Evolutionary conservation across 345 rosid genomes (phyloP).

Genomic region (Microthlaspi erraticum): DNA sequence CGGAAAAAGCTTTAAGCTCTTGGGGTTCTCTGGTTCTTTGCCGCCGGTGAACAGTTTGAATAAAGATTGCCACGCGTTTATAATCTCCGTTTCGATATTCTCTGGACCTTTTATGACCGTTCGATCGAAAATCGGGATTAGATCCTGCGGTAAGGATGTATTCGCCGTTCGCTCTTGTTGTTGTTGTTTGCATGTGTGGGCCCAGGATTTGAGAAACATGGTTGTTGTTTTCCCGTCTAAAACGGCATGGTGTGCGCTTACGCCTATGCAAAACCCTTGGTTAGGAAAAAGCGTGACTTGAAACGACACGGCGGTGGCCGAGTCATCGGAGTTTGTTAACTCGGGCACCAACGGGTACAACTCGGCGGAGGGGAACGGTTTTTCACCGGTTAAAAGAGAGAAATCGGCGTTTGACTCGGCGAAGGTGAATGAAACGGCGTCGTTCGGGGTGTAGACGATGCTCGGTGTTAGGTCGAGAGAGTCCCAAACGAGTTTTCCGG

Average conservation of each 20-base stretch:
- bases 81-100: not conserved
- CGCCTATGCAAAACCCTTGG: slow-evolving; percentile 47
- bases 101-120: slow-evolving; percentile 20
- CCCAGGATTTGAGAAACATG: slow-evolving; percentile 48
- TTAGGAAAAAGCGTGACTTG: slow-evolving; percentile 49
- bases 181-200: slow-evolving; percentile 26
- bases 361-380: slow-evolving; percentile 28
- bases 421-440: slow-evolving; percentile 49
- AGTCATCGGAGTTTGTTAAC: slow-evolving; percentile 34
- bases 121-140: slow-evolving; percentile 38
- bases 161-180: not conserved
- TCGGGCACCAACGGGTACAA: slow-evolving; percentile 40
- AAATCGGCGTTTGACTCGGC: slow-evolving; percentile 48
- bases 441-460: slow-evolving; percentile 20
- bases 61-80: slow-evolving; percentile 1
- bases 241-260: slow-evolving; percentile 45
- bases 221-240: slow-evolving; percentile 45
- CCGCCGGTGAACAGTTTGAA: not conserved
- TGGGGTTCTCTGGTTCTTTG: slow-evolving; percentile 7
- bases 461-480: slow-evolving; percentile 19
- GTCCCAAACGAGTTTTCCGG: slow-evolving; percentile 48
- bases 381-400: slow-evolving; percentile 27
- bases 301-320: slow-evolving; percentile 32
- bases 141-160: slow-evolving; percentile 15
- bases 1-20: slow-evolving; percentile 11